Evolutionary conservation across 495 filamentous ascomycete genomes (phyloP).

Genomic region (Cryomyces minteri): DNA sequence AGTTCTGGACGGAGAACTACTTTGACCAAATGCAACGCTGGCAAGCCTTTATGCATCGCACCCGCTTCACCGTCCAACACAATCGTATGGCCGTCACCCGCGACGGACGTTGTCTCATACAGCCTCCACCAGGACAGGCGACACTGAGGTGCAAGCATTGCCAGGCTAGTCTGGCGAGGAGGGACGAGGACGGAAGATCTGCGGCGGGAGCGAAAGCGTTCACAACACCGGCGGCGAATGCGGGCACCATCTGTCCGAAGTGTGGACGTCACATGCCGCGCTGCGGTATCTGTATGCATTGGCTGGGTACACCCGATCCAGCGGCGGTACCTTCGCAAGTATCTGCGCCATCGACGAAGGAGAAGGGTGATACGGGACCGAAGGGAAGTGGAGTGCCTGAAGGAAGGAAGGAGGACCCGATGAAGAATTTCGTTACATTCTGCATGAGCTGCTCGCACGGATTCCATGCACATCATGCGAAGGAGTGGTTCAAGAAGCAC

Average conservation of each 20-base stretch:
- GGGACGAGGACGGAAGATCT: background rate
- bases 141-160: conserved; percentile 74
- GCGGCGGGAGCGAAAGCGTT: background rate
- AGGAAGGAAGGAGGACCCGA: conserved; percentile 11
- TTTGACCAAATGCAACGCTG: conserved; percentile 61
- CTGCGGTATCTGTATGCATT: conserved; percentile 73
- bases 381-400: conserved; percentile 8
- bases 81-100: conserved; percentile 9
- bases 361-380: conserved; percentile 31
- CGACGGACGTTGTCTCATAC: conserved; percentile 24
- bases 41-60: conserved; percentile 44
- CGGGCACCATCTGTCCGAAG: conserved; percentile 53
- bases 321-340: conserved; percentile 8
- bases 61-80: conserved; percentile 30
- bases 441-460: conserved; percentile 83
- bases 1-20: conserved; percentile 68
- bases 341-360: conserved; percentile 23
- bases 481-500: conserved; percentile 71
- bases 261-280: conserved; percentile 80
- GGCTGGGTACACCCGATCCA: conserved; percentile 66
- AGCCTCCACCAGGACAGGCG: conserved; percentile 53
- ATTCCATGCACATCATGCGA: conserved; percentile 73
- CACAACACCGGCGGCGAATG: conserved; percentile 10
- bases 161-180: conserved; percentile 29
- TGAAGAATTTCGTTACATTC: conserved; percentile 47